Evolutionary conservation across 441 rosid species (phyloP).

Genomic region (Breynia disticha): DNA sequence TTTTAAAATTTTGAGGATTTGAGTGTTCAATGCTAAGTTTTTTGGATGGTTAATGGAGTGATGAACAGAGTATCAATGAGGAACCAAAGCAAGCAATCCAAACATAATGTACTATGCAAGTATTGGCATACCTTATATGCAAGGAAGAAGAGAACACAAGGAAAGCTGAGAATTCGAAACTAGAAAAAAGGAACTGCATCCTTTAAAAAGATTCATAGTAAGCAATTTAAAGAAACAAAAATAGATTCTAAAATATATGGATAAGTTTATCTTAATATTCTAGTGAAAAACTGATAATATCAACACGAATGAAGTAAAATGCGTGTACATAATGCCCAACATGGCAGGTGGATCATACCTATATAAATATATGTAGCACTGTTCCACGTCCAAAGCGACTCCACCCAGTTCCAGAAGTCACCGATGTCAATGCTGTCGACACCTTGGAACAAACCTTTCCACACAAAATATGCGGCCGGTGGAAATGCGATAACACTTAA

Average conservation of each 20-base stretch:
- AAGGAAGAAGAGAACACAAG: background rate
- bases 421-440: slow-evolving; percentile 30
- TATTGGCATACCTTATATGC: slow-evolving; percentile 4
- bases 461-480: slow-evolving; percentile 43
- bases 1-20: no score
- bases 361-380: slow-evolving; percentile 85
- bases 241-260: slow-evolving; percentile 4
- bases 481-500: slow-evolving; percentile 50
- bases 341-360: slow-evolving; percentile 77
- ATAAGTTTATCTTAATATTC: slow-evolving; percentile 11
- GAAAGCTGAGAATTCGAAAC: background rate
- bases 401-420: slow-evolving; percentile 79
- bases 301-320: slow-evolving; percentile 37
- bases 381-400: slow-evolving; percentile 84
- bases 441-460: slow-evolving; percentile 36
- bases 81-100: no score
- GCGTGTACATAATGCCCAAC: slow-evolving; percentile 62
- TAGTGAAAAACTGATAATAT: slow-evolving; percentile 12
- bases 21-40: no score
- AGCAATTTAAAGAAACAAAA: slow-evolving; percentile 2
- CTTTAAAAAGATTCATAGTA: slow-evolving; percentile 3
- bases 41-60: no score
- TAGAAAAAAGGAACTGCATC: background rate
- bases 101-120: no score
- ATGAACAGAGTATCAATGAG: no score